Evolutionary conservation across 805 yeast genomes (phyloP).

Genomic region (Candida easanensis): DNA sequence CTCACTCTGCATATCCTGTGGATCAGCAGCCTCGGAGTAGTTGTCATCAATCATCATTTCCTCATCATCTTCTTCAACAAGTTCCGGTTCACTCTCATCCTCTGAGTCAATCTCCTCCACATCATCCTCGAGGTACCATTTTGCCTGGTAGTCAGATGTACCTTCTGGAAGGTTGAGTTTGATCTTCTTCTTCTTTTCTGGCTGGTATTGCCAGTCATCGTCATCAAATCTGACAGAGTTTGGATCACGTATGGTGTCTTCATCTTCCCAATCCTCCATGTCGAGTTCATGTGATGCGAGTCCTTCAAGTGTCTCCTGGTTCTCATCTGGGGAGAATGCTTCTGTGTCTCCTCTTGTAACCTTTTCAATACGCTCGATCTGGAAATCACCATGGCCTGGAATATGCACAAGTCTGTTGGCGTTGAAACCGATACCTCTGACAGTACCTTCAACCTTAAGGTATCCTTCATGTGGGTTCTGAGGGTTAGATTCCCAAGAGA

Average conservation of each 20-base stretch:
- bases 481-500: constrained; percentile 37
- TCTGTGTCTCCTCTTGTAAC: constrained; percentile 31
- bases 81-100: constrained; percentile 25
- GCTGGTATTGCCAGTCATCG: constrained; percentile 37
- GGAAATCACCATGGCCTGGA: constrained; percentile 89
- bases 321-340: constrained; percentile 34
- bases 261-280: constrained; percentile 41
- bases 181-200: constrained; percentile 34
- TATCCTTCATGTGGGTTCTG: constrained; percentile 33
- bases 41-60: constrained; percentile 29
- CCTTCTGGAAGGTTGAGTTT: constrained; percentile 65
- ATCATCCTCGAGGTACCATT: constrained; percentile 69
- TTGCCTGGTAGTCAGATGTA: constrained; percentile 75
- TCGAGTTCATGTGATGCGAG: constrained; percentile 53
- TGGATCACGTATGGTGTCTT: constrained; percentile 26
- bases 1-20: constrained; percentile 42
- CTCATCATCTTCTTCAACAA: constrained; percentile 18
- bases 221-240: constrained; percentile 34
- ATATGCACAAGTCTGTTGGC: constrained; percentile 78
- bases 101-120: constrained; percentile 20
- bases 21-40: constrained; percentile 30
- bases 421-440: constrained; percentile 83
- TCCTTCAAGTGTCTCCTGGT: constrained; percentile 59
- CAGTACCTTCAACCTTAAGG: constrained; percentile 73
- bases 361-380: constrained; percentile 64